Evolutionary conservation across 2,329 filamentous ascomycete genomes (phyloP), one percentile per base, ranked within the genome.

Genomic region (Ploettnerulaceae sp.): DNA sequence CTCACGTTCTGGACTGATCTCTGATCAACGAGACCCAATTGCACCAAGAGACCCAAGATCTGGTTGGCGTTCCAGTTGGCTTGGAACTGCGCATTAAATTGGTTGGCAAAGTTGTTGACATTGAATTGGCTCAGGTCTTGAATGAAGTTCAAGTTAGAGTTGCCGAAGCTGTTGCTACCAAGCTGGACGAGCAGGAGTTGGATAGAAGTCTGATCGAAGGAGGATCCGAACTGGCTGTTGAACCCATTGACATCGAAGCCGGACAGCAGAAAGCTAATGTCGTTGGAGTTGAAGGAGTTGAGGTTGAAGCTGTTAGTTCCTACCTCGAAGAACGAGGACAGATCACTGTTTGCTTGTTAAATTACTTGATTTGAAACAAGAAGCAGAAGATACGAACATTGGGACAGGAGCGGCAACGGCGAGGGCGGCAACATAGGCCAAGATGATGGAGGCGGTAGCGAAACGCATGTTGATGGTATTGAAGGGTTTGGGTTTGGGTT

Each of bases 201-300:
- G 22, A 49, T 45, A 28, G 31, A 18, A 14, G 35, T 34, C 28
- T 49, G 20, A 25, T 45, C 33, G 47, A 49, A 49, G 15, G 24
- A 22, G 11, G 40, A 12, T 3, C 14, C 22, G 36, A 49, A 49
- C 21, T 49, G 40, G 29, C 14, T 29, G 47, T 49, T 49, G 40
- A 49, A 49, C 15, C 21, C 15, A 15, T 43, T 39, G 24, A 49
- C n/a, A 24, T 49, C 36, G 20, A 49, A 49, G 15, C 41, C 36
- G 4, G 9, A 3, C n/a, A 49, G 47, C 8, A 49, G 34, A 14
- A 29, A 28, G n/a, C 29, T 28, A n/a, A 49, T 47, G 12, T 39
- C 51, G 38, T 47, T 51, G n/a, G 42, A 20, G 9, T 44, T 38
- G 42, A 52, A 45, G 4, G 43, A 21, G 14, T 45, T 32, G 34